Evolutionary conservation across 345 rosid species (phyloP).

Genomic region (Rhizophora mangle): DNA sequence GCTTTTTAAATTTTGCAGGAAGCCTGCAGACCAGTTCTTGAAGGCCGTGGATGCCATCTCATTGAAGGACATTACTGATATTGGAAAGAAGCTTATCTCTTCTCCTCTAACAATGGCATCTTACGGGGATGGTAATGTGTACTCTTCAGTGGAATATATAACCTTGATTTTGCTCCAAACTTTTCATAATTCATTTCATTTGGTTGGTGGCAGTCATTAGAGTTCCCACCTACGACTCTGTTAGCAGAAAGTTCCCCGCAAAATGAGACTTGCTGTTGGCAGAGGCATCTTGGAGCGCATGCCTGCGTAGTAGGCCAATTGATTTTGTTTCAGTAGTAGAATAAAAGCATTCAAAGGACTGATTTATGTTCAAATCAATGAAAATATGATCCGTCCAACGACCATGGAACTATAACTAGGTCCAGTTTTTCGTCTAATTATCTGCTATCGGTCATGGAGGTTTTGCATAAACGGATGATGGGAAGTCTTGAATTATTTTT

Average conservation of each 20-base stretch:
- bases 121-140: slow-evolving; percentile 70
- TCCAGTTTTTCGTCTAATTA: too few relatives aligned
- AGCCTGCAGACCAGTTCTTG: slow-evolving; percentile 68
- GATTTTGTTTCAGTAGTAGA: neutral
- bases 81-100: slow-evolving; percentile 58
- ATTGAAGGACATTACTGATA: slow-evolving; percentile 48
- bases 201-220: slow-evolving; percentile 41
- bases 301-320: neutral
- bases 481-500: too few relatives aligned
- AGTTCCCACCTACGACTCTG: slow-evolving; percentile 68
- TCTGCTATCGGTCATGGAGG: too few relatives aligned
- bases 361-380: neutral
- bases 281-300: neutral
- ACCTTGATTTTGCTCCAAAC: neutral
- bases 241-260: slow-evolving; percentile 51
- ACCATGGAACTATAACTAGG: too few relatives aligned
- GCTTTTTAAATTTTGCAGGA: slow-evolving; percentile 39
- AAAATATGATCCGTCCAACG: neutral
- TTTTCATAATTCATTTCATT: neutral
- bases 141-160: neutral
- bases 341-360: neutral
- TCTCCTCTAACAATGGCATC: slow-evolving; percentile 88
- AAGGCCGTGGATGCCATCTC: slow-evolving; percentile 60
- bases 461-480: too few relatives aligned
- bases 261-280: slow-evolving; percentile 9